Evolutionary conservation across 441 rosid genomes (phyloP).

Genomic region (Gossypium trilobum): DNA sequence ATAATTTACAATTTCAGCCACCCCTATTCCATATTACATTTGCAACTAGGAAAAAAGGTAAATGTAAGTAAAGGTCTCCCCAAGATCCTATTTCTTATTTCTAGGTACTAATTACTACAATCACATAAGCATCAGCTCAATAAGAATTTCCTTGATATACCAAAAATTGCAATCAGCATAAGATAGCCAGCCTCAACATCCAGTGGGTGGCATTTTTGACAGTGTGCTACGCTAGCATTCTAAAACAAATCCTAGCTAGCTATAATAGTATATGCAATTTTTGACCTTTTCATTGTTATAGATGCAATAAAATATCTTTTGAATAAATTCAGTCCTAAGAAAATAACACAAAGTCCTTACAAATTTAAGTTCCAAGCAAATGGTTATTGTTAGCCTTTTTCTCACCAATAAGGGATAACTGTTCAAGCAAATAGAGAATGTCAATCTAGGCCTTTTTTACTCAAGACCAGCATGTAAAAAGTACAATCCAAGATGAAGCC

Average conservation of each 20-base stretch:
- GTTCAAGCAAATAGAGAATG: not conserved
- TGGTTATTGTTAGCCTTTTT: not conserved
- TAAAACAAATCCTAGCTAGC: not conserved
- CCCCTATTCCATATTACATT: not conserved
- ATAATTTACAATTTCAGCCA: not conserved
- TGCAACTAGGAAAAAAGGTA: not conserved
- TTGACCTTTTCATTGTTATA: not conserved
- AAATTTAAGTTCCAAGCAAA: not conserved
- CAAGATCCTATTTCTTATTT: not conserved
- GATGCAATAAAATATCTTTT: not conserved
- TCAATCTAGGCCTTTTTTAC: not conserved
- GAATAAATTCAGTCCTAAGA: not conserved
- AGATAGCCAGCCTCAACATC: not conserved
- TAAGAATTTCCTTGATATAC: not conserved
- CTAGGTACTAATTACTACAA: not conserved
- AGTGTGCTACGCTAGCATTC: not conserved
- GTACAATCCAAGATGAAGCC: not conserved
- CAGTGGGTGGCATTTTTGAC: not conserved
- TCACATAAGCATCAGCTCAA: not conserved
- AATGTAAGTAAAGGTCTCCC: not conserved
- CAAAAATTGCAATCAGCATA: not conserved
- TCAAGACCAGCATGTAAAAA: not conserved
- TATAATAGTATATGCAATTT: not conserved
- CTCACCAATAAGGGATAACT: not conserved
- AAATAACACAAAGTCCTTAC: not conserved